Evolutionary conservation across 768 basidiomycete species (phyloP), one percentile per base, ranked within the genome.

Genomic region (Pleurotus eryngii): DNA sequence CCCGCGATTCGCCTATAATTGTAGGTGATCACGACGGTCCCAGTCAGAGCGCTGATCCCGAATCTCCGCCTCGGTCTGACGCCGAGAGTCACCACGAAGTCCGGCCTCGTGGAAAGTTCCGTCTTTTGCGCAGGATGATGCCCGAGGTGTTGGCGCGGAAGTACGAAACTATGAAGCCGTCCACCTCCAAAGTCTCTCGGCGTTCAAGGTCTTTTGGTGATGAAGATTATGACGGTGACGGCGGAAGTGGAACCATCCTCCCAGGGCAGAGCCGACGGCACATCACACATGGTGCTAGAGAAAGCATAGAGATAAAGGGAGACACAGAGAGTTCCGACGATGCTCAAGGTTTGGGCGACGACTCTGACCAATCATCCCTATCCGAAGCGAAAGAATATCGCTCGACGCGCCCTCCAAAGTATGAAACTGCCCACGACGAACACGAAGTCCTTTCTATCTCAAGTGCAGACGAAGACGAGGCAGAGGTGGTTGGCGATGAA

Each of bases 271-370:
- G 82, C 20, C 74, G 78, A 20, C 68, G 72, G 48, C 74, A 78
- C 46, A 70, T 67, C 45, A 64, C 72, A 26, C 58, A 60, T 18
- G 67, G 68, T 24, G 5, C 42, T 20, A 70, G 61, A 50, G 67
- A 72, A 53, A 42, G 64, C 18, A 61, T 63, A 38, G 77, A 80
- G 5, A 75, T 89, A 53, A 80, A 72, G 60, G 87, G 86, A 5
- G 88, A 89, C 60, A 68, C 84, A 1, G 86, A 89, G 64, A 87
- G 84, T 68, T 80, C 80, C 20, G 79, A 81, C 35, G 65, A 70
- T 24, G 26, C 24, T 20, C 18, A 27, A 5, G 39, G 22, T 7
- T 71, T 69, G 22, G 56, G 1, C 24, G 55, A 43, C 22, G 39
- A 42, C 3, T 46, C 45, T 42, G 37, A 43, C 30, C 30, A 35